Evolutionary conservation across 2,329 filamentous ascomycete genomes (phyloP).

Genomic region (Fusarium incarnatum): DNA sequence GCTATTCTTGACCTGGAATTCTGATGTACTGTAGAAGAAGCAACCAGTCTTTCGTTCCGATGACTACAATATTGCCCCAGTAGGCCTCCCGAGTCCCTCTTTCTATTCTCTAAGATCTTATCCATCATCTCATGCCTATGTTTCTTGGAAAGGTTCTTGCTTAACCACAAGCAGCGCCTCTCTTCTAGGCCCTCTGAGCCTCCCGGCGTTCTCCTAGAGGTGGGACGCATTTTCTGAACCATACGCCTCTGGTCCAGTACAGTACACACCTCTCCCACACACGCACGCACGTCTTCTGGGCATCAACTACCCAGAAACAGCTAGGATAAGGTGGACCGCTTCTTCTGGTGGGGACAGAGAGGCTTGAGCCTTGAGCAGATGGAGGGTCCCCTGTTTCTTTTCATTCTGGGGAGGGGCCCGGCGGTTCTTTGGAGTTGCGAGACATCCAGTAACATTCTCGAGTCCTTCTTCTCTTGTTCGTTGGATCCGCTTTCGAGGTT

Average conservation of each 20-base stretch:
- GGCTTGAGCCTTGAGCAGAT: slow-evolving; percentile 25
- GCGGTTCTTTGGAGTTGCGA: slow-evolving; percentile 25
- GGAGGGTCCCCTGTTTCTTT: slow-evolving; percentile 29
- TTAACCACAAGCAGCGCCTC: slow-evolving; percentile 38
- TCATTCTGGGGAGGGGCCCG: slow-evolving; percentile 34
- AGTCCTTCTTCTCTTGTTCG: slow-evolving; percentile 33
- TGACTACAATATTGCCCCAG: slow-evolving; percentile 6
- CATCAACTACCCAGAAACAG: slow-evolving; percentile 35
- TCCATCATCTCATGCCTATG: slow-evolving; percentile 15
- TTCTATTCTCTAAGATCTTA: slow-evolving; percentile 7
- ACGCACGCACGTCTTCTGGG: slow-evolving; percentile 32
- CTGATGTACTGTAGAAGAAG: slow-evolving; percentile 1
- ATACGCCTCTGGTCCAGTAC: slow-evolving; percentile 21
- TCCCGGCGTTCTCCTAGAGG: slow-evolving; percentile 45
- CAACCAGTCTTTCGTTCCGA: slow-evolving; percentile 10
- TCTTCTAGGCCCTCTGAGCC: slow-evolving; percentile 47
- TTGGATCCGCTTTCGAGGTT: slow-evolving; percentile 37
- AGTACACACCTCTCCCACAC: slow-evolving; percentile 35
- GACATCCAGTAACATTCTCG: slow-evolving; percentile 16
- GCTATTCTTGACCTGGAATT: slow-evolving; percentile 14
- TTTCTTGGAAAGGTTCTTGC: slow-evolving; percentile 21
- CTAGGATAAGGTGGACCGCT: slow-evolving; percentile 34
- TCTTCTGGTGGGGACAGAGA: slow-evolving; percentile 26
- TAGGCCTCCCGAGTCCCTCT: slow-evolving; percentile 23
- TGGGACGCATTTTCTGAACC: slow-evolving; percentile 32